phyloP scores from a whole-genome alignment of 768 basidiomycete species.

The Lactarius quietus region DNA sequence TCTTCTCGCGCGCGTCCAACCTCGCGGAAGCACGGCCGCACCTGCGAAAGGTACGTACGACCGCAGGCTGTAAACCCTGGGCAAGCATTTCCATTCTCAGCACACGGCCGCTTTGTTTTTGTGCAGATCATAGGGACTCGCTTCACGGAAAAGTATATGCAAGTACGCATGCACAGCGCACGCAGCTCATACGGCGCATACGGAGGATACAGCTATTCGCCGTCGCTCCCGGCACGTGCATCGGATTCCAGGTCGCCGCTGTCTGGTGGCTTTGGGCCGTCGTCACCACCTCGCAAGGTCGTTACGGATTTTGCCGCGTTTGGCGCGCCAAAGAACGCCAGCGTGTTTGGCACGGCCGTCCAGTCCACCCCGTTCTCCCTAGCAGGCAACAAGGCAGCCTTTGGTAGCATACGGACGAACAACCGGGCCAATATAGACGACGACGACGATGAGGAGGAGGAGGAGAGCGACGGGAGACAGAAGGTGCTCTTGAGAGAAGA shows the following conservation, averaged over 20 bases:
- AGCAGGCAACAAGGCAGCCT: slow-evolving; percentile 78
- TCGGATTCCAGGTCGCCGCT: slow-evolving; percentile 39
- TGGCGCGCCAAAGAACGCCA: slow-evolving; percentile 66
- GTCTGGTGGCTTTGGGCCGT: slow-evolving; percentile 37
- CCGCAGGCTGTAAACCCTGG: neutral
- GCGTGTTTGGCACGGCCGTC: slow-evolving; percentile 83
- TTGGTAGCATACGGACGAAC: slow-evolving; percentile 65
- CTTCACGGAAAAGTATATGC: slow-evolving; percentile 94
- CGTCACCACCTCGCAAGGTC: slow-evolving; percentile 58
- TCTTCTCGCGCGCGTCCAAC: slow-evolving; percentile 71
- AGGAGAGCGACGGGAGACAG: slow-evolving; percentile 55
- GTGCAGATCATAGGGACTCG: slow-evolving; percentile 86
- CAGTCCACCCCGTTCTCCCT: slow-evolving; percentile 76
- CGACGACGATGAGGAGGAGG: slow-evolving; percentile 70
- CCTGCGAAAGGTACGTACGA: slow-evolving; percentile 65
- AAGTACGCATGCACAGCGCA: slow-evolving; percentile 57
- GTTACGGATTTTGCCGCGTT: slow-evolving; percentile 88
- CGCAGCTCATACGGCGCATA: slow-evolving; percentile 52
- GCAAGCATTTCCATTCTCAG: neutral
- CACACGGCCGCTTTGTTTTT: neutral
- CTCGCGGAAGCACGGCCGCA: slow-evolving; percentile 71
- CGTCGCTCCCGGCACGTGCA: slow-evolving; percentile 43
- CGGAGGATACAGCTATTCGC: slow-evolving; percentile 53
- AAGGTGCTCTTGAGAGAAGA: slow-evolving; percentile 75
- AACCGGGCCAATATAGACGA: slow-evolving; percentile 45